Conservation (phyloP, 2,329 filamentous ascomycete genomes). For the Emmonsiellopsis sp. region DNA sequence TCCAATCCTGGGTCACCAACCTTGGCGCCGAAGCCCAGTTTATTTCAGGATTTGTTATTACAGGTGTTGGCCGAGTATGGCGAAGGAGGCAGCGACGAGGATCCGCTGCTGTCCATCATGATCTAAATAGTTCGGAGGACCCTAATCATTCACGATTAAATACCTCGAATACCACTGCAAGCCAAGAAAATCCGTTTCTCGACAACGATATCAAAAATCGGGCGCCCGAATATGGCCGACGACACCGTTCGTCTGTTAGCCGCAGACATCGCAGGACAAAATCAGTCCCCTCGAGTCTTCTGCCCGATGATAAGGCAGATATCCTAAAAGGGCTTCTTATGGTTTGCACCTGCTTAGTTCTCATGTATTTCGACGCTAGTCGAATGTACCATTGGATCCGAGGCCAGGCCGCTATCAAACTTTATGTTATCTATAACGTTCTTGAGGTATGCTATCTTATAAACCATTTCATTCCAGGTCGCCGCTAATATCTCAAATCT, state of each 20-base stretch:
- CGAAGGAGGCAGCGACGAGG: conserved; percentile 31
- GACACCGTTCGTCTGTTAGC: conserved; percentile 21
- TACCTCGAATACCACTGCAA: conserved; percentile 6
- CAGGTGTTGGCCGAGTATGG: conserved; percentile 73
- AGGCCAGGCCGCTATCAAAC: conserved; percentile 91
- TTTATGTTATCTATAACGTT: conserved; percentile 98
- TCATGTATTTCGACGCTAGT: conserved; percentile 90
- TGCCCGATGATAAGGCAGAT: conserved; percentile 89
- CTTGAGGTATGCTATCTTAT: conserved; percentile 53
- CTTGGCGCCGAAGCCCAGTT: conserved; percentile 63
- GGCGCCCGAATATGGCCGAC: conserved; percentile 14
- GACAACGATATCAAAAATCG: conserved; percentile 2
- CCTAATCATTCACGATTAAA: conserved; percentile 12
- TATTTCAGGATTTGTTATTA: conserved; percentile 67
- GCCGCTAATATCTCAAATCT: background rate
- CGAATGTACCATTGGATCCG: conserved; percentile 97
- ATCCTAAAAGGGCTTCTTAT: conserved; percentile 85
- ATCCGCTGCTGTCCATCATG: conserved; percentile 8
- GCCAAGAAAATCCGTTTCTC: conserved; percentile 10
- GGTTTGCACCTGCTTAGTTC: conserved; percentile 69
- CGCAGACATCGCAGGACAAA: conserved; percentile 63
- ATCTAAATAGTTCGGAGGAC: conserved; percentile 15
- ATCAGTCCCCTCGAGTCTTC: conserved; percentile 74
- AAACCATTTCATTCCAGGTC: background rate
- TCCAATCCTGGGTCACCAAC: conserved; percentile 69